Evolutionary conservation across 768 basidiomycete species (phyloP).

Genomic region (Leccinum subtestaceum): DNA sequence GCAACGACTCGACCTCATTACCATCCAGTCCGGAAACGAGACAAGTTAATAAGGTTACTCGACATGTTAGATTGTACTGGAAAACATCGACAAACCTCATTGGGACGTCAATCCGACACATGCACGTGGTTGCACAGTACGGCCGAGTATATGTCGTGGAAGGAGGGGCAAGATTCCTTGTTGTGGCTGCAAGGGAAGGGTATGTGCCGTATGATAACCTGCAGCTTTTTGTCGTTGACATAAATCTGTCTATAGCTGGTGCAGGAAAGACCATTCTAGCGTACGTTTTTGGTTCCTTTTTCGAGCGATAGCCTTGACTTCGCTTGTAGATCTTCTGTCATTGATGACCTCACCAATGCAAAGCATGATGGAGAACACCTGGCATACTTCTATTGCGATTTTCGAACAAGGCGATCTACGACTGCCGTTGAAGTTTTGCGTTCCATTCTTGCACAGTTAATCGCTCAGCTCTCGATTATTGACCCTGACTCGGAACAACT

Average conservation of each 20-base stretch:
- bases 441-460: conserved; percentile 20
- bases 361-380: background rate
- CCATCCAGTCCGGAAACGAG: no score
- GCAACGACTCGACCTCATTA: no score
- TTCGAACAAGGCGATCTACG: conserved; percentile 7
- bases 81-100: no score
- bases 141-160: no score
- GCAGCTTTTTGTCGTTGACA: background rate
- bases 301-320: background rate
- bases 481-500: background rate
- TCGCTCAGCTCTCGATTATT: background rate
- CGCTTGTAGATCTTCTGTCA: background rate
- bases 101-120: no score
- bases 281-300: background rate
- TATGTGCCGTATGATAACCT: background rate
- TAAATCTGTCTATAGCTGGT: background rate
- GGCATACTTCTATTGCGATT: conserved; percentile 26
- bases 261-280: background rate
- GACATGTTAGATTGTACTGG: no score
- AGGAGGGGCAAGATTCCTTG: background rate
- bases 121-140: no score
- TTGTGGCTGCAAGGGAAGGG: conserved; percentile 20
- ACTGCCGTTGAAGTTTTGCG: conserved; percentile 15
- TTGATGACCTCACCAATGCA: background rate
- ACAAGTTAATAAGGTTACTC: no score